These are phyloP conservation scores for Lunularia cruciata DNA, from an alignment of 225 moss, liverwort and hornwort species.

Conservation along the genomic window DNA sequence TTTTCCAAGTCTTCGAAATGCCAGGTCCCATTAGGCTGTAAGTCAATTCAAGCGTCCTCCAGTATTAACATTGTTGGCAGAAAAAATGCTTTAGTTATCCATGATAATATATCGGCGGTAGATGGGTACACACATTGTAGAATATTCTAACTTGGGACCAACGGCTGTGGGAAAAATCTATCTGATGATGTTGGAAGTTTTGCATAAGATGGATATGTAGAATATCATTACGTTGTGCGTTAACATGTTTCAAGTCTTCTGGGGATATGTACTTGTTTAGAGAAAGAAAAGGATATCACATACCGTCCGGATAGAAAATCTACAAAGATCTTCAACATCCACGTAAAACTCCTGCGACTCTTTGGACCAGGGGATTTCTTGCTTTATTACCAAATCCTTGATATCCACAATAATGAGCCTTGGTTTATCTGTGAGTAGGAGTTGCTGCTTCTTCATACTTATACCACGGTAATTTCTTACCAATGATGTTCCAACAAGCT, in stretches of 20 bases:
- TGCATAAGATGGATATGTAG: background rate
- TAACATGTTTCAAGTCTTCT: background rate
- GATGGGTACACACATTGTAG: background rate
- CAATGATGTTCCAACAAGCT: constrained; percentile 40
- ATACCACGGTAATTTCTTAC: constrained; percentile 42
- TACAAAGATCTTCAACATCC: constrained; percentile 38
- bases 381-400: constrained; percentile 24
- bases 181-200: background rate
- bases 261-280: background rate
- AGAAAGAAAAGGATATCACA: constrained; percentile 9
- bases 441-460: constrained; percentile 40
- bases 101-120: background rate
- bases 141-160: background rate
- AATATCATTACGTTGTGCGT: too few relatives aligned
- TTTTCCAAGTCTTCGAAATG: constrained; percentile 46
- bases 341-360: constrained; percentile 34
- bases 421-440: constrained; percentile 49
- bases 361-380: constrained; percentile 43
- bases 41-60: background rate
- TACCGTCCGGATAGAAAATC: constrained; percentile 46
- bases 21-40: constrained; percentile 49
- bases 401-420: constrained; percentile 43
- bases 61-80: background rate
- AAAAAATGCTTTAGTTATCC: background rate
- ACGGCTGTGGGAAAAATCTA: background rate